Base-by-base conservation (phyloP, 2,329 filamentous ascomycete species). In the Phyllosticta capitalensis region DNA sequence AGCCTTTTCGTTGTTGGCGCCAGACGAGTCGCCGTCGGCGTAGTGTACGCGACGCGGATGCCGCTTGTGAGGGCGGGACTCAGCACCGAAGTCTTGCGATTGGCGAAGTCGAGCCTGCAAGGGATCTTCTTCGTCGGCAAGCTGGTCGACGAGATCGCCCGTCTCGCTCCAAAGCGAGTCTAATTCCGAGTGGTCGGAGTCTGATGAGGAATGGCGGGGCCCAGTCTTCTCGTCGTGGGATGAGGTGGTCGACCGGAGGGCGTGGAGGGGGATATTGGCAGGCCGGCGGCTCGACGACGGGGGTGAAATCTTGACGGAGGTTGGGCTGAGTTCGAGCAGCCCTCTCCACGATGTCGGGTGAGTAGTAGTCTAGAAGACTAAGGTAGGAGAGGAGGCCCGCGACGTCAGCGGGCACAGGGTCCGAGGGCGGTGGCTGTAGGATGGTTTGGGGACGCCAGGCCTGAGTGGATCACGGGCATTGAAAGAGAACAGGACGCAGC, bases 101-200 rank as follows among this genome's bases (percentile, higher is more conserved):
- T 84, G 79, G 69, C 81, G 80, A 62, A 92, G 79, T 68, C 83
- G 86, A 66, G 85, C 83, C 66, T 83, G 85, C 66, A 95, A 81
- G 61, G 90, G 89, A 72, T 96, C 90, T 75, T 92, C 85, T 69
- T 86, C 85, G 78, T 89, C 87, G 68, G 84, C 88, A 67, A 92
- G 81, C 80, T 95, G 92, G 78, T 96, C 92, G 69, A 90, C 90
- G 68, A 97, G 84, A 75, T 97, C 94, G 70, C 91, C 92, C 52
- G 92, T 96, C 74, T 96, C 91, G 71, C 89, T 92, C 91, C 90
- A 96, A 67, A 89, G 84, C 52, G 56, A 58, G 33, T 58, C 56
- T 48, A 58, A 49, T 17, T 58, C 56, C 61, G 86, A 90, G 74
- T 89, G 89, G 68, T 87, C 84, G 62, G 84, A 88, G 72, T 80